Conservation (phyloP, 148 eudicot genomes). For the Rheum nobile region DNA sequence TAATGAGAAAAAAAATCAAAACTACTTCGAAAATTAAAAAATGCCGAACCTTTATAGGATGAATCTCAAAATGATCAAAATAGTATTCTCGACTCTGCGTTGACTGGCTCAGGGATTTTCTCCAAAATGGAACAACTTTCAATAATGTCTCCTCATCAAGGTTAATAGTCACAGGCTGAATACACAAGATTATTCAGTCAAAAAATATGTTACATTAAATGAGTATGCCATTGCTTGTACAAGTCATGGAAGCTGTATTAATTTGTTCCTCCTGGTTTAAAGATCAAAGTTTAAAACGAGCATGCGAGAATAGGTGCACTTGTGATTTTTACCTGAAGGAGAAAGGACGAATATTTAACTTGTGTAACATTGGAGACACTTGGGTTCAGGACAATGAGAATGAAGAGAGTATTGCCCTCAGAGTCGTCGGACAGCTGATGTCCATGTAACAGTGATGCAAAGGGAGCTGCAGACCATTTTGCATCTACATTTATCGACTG, state of each 20-base stretch:
- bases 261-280: background rate
- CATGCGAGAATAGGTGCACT: background rate
- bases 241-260: background rate
- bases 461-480: slow-evolving; percentile 94
- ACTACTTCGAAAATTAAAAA: slow-evolving; percentile 1
- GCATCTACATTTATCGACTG: slow-evolving; percentile 74
- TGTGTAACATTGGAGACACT: slow-evolving; percentile 52
- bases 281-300: background rate
- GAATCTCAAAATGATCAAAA: slow-evolving; percentile 97
- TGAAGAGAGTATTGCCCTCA: slow-evolving; percentile 38
- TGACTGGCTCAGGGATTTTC: slow-evolving; percentile 75
- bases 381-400: slow-evolving; percentile 46
- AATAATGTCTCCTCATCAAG: slow-evolving; percentile 94
- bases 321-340: slow-evolving; percentile 59
- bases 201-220: background rate
- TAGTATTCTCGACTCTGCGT: slow-evolving; percentile 72
- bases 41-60: slow-evolving; percentile 66
- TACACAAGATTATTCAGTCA: background rate
- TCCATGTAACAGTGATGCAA: slow-evolving; percentile 79
- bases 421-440: slow-evolving; percentile 41
- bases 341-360: slow-evolving; percentile 66
- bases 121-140: slow-evolving; percentile 89
- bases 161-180: slow-evolving; percentile 82
- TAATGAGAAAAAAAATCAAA: slow-evolving; percentile 1
- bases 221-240: background rate